Percentiles rank a stretch among this genome's conserved stretches.
Evolutionary conservation across 352 stramenopile species (phyloP).

Genomic region (Pythium dissotocum): DNA sequence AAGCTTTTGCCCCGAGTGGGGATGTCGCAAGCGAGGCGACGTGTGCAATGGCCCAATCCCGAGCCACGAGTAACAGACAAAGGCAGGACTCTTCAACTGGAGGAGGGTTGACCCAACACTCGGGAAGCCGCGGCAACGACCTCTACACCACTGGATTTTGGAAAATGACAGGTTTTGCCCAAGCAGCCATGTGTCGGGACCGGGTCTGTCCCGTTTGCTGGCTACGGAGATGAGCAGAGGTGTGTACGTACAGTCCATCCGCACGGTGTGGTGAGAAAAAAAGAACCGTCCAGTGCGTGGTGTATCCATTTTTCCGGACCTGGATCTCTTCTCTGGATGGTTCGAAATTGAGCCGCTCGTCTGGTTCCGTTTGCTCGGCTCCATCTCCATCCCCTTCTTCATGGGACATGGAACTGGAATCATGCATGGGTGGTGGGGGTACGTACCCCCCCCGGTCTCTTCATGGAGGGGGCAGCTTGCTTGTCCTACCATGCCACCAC

Average conservation of each 20-base stretch:
- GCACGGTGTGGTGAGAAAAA: constrained; percentile 9
- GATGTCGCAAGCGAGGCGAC: constrained; percentile 8
- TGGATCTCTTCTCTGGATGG: constrained; percentile 8
- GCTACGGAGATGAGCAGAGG: constrained; percentile 22
- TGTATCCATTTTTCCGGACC: constrained; percentile 1
- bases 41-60: constrained; percentile 10
- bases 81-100: not conserved
- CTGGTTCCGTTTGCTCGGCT: not conserved
- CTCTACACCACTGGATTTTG: constrained; percentile 3
- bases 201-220: constrained; percentile 14
- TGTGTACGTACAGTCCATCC: constrained; percentile 4
- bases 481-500: not conserved
- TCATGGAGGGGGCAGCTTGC: not conserved
- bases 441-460: not conserved
- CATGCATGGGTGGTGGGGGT: not conserved
- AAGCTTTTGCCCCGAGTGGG: not conserved
- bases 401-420: constrained; percentile 6
- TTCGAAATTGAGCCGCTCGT: constrained; percentile 15
- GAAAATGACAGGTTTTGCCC: constrained; percentile 1
- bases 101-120: not conserved
- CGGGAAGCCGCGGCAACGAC: not conserved
- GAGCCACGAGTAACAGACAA: not conserved
- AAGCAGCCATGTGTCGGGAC: constrained; percentile 19
- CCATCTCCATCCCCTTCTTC: not conserved
- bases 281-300: constrained; percentile 1